Base-by-base conservation (phyloP, 768 basidiomycete species). In the Lactarius evosmus region DNA sequence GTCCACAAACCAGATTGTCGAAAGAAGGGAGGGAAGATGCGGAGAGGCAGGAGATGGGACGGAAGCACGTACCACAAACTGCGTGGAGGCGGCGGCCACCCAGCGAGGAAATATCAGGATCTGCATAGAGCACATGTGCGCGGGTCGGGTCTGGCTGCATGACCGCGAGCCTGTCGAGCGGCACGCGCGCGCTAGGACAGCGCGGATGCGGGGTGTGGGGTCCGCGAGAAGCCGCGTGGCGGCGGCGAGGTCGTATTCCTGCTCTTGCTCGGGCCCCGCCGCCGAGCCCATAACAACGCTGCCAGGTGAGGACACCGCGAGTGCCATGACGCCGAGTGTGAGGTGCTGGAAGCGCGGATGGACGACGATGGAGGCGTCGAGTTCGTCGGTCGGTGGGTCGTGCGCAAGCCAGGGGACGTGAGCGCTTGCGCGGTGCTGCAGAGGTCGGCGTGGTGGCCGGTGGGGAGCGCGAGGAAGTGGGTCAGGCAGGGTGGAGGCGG, bases 291-390 rank as follows among this genome's bases (percentile, higher is more conserved):
- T 16, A 16, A 3, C 38, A 6, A 6, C 16, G 6, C 16, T 1
- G 14, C 16, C 14, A 5, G 71, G 78, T 30, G 40, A 30, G 2
- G 17, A 7, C 2, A 16, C 17, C 4, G 33, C 72, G 36, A 91
- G 83, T 0, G 81, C 74, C 86, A 92, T 87, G 1, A 90, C 88
- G 1, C 89, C 89, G 2, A 92, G 75, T 0, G 89, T 91, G 61
- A 91, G 74, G 72, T 92, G 89, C 49, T 91, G 74, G n/a, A 88
- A 72, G 11, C 80, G 78, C 0, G 79, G 74, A 7, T 77, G 77
- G 60, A 90, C 79, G 58, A 88, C 72, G 67, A 91, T 83, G 3
- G 81, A 78, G 9, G 69, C 69, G 72, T 92, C 86, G 4, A 92
- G 75, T 0, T 89, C 90, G 0, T 73, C 66, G 27, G 78, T 76